Conservation (phyloP, 2,329 filamentous ascomycete genomes). For the Pseudopyricularia cyperi region DNA sequence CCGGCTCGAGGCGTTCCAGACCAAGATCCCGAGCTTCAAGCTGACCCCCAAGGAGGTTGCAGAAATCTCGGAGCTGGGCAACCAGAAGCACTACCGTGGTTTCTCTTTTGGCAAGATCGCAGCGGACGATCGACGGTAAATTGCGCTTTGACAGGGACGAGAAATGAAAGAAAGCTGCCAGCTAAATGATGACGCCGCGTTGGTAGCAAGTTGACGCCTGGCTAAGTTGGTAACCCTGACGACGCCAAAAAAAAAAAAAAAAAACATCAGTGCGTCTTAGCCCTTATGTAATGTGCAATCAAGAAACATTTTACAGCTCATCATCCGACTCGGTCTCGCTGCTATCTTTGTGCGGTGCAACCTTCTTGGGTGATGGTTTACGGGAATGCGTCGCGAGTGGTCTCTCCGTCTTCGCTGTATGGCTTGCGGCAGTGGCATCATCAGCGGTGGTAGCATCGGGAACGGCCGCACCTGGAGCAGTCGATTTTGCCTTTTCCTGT, state of each 20-base stretch:
- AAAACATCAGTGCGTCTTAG: neutral
- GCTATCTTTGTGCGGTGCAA: slow-evolving; percentile 10
- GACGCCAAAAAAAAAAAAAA: too few relatives aligned
- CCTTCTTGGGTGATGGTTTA: slow-evolving; percentile 2
- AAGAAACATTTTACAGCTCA: slow-evolving; percentile 27
- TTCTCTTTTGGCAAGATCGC: slow-evolving; percentile 45
- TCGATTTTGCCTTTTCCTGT: neutral
- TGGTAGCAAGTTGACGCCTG: neutral
- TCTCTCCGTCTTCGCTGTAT: neutral
- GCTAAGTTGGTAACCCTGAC: neutral
- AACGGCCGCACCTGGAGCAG: slow-evolving; percentile 4
- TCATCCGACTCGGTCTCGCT: slow-evolving; percentile 44
- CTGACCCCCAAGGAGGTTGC: slow-evolving; percentile 45
- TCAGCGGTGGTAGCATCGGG: slow-evolving; percentile 9
- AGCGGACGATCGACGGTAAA: slow-evolving; percentile 28
- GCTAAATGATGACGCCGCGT: neutral
- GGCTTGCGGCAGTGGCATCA: neutral
- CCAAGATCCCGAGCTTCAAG: slow-evolving; percentile 39
- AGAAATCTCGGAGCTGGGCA: slow-evolving; percentile 40
- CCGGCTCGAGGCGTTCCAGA: slow-evolving; percentile 41
- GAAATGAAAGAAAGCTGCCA: neutral
- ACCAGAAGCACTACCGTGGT: slow-evolving; percentile 45
- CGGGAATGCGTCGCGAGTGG: slow-evolving; percentile 4
- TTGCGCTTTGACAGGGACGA: neutral
- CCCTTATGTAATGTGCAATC: neutral